phyloP scores from a whole-genome alignment of 306 rosid species.

The Quercus bicolor region DNA sequence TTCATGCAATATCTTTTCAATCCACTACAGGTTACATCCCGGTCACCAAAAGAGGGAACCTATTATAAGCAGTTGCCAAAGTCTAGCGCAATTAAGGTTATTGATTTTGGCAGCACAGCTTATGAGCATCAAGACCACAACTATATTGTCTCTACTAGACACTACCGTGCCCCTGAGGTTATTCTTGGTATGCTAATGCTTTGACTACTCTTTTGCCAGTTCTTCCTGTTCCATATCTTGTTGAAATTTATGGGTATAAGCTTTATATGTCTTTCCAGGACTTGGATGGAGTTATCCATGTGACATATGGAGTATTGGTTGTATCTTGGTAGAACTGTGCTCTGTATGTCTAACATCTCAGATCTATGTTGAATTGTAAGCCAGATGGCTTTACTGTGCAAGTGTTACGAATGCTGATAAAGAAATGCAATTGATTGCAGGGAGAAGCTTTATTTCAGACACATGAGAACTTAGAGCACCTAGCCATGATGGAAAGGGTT shows the following conservation, averaged over 20 bases:
- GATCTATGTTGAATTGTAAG: neutral
- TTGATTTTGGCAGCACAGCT: slow-evolving; percentile 97
- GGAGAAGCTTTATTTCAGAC: slow-evolving; percentile 98
- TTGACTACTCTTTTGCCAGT: too few species aligned
- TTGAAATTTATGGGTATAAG: too few species aligned
- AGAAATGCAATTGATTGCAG: slow-evolving; percentile 24
- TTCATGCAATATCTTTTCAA: too few species aligned
- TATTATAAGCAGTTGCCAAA: slow-evolving; percentile 81
- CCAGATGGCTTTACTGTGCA: neutral
- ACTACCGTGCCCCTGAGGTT: slow-evolving; percentile 96
- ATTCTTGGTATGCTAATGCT: slow-evolving; percentile 57
- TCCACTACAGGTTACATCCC: neutral
- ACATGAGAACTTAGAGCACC: slow-evolving; percentile 92
- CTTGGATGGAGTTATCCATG: slow-evolving; percentile 96
- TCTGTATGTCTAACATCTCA: slow-evolving; percentile 41
- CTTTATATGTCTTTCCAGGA: slow-evolving; percentile 38
- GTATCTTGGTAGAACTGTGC: slow-evolving; percentile 91
- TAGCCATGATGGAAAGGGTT: slow-evolving; percentile 97
- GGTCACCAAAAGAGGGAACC: slow-evolving; percentile 62
- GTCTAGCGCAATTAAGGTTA: slow-evolving; percentile 87
- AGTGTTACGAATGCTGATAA: neutral
- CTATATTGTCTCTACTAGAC: slow-evolving; percentile 92
- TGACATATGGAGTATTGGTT: slow-evolving; percentile 95
- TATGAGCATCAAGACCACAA: slow-evolving; percentile 79
- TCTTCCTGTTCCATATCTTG: neutral